A percentile compares a stretch with the other conserved stretches of the same genome.
phyloP scores from a whole-genome alignment of 139 green algal species.

The Pedinophyceae sp. region DNA sequence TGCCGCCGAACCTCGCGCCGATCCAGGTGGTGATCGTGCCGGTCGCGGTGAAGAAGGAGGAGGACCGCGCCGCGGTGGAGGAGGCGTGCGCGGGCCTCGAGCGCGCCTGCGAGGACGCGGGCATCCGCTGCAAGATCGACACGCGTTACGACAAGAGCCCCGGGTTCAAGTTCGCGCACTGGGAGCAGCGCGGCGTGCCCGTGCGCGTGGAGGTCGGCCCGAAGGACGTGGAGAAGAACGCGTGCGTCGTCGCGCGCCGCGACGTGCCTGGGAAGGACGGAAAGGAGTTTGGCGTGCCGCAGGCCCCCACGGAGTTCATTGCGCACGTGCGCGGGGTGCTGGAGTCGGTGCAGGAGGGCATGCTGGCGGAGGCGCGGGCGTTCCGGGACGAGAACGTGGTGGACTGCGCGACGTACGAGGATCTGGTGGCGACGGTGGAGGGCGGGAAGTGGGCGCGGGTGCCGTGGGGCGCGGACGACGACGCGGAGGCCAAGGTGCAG shows the following conservation, averaged over 20 bases:
- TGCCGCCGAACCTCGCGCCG: conserved; percentile 80
- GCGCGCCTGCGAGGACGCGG: conserved; percentile 31
- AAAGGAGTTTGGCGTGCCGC: conserved; percentile 75
- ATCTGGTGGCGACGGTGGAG: conserved; percentile 69
- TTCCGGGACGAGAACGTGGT: conserved; percentile 94
- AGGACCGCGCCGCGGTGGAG: conserved; percentile 44
- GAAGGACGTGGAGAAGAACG: conserved; percentile 57
- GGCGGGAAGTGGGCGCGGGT: conserved; percentile 82
- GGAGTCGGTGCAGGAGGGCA: conserved; percentile 9
- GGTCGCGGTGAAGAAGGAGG: conserved; percentile 79
- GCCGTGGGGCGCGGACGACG: conserved; percentile 48
- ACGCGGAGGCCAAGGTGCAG: conserved; percentile 75
- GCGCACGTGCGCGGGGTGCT: conserved; percentile 17
- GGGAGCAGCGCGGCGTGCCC: conserved; percentile 84
- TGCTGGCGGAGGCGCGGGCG: conserved; percentile 48
- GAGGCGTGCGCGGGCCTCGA: conserved; percentile 34
- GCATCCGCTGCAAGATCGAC: conserved; percentile 78
- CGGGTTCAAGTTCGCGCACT: conserved; percentile 95
- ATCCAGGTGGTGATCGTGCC: conserved; percentile 89
- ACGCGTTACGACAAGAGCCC: conserved; percentile 49
- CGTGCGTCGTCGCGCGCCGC: conserved; percentile 60
- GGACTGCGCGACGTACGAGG: conserved; percentile 78
- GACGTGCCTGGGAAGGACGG: conserved; percentile 85
- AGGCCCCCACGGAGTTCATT: conserved; percentile 45
- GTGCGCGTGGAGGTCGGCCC: conserved; percentile 79